Conservation (phyloP, 139 green algal species). For the Diplosphaera chodatii region DNA sequence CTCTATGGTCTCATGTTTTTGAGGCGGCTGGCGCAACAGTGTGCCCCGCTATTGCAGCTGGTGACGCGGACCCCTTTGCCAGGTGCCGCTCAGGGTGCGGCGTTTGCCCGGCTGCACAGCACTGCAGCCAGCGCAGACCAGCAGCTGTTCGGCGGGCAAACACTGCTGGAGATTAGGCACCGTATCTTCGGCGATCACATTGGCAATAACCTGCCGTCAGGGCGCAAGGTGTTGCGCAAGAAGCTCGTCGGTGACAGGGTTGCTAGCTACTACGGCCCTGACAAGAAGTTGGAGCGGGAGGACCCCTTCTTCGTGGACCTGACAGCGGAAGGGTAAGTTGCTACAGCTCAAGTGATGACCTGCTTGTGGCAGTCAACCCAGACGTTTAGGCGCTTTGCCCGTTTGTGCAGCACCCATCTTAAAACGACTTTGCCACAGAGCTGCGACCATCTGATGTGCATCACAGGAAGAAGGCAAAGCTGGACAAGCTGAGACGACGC, state of each 20-base stretch:
- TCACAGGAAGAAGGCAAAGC: conserved; percentile 39
- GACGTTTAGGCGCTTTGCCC: too few relatives aligned
- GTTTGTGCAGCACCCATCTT: too few relatives aligned
- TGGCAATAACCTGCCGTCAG: conserved; percentile 54
- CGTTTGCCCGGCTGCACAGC: background rate
- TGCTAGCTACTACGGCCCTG: conserved; percentile 42
- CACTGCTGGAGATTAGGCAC: conserved; percentile 38
- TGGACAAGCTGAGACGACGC: conserved; percentile 35
- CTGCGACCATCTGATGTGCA: too few relatives aligned
- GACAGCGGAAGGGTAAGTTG: conserved; percentile 25
- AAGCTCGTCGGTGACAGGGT: conserved; percentile 41
- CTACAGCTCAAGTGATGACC: too few relatives aligned
- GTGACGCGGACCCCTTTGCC: background rate
- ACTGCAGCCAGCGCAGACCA: background rate
- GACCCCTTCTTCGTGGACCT: conserved; percentile 52
- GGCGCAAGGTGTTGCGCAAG: conserved; percentile 51
- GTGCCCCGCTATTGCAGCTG: background rate
- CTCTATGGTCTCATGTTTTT: background rate
- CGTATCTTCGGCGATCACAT: conserved; percentile 64
- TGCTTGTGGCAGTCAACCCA: too few relatives aligned
- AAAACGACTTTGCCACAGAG: too few relatives aligned
- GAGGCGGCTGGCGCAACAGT: background rate
- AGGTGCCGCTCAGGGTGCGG: too few relatives aligned
- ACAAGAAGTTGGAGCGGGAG: conserved; percentile 15
- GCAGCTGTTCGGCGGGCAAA: conserved; percentile 19